These are phyloP conservation scores for Corynespora cassiicola DNA, from an alignment of 2,329 filamentous ascomycete genomes.

Conservation along the genomic window DNA sequence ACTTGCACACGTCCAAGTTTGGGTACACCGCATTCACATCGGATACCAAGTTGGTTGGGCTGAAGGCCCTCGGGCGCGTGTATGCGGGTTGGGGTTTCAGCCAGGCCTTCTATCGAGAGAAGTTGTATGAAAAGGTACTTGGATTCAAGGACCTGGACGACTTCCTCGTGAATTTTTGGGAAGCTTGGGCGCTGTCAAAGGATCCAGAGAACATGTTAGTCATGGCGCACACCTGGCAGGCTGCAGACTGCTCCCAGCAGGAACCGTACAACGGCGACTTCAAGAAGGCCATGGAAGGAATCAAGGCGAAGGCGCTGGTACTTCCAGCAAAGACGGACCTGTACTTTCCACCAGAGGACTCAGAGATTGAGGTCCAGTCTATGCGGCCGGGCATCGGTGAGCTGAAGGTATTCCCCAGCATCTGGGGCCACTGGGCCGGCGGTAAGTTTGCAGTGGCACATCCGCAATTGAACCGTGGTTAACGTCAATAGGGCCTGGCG, in stretches of 20 bases:
- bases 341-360: constrained; percentile 84
- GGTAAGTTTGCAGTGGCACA: constrained; percentile 46
- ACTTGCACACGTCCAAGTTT: constrained; percentile 32
- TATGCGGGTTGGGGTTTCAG: constrained; percentile 86
- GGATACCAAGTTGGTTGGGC: constrained; percentile 60
- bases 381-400: constrained; percentile 67
- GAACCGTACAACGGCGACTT: constrained; percentile 73
- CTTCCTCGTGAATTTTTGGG: constrained; percentile 79
- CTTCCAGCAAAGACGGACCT: constrained; percentile 76
- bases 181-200: constrained; percentile 74
- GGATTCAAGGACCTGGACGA: constrained; percentile 74
- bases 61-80: constrained; percentile 75
- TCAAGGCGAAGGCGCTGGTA: constrained; percentile 76
- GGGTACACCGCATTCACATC: constrained; percentile 58
- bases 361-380: constrained; percentile 71
- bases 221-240: constrained; percentile 82
- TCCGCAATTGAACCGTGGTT: constrained; percentile 6
- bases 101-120: constrained; percentile 78
- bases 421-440: constrained; percentile 67
- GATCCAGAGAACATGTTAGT: constrained; percentile 77
- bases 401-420: constrained; percentile 61
- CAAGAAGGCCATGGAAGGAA: constrained; percentile 65
- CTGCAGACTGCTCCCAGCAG: constrained; percentile 72
- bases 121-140: constrained; percentile 68
- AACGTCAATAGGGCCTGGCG: constrained; percentile 64